Conservation (phyloP, 257 asterid species). For the Leptodermis oblonga region DNA sequence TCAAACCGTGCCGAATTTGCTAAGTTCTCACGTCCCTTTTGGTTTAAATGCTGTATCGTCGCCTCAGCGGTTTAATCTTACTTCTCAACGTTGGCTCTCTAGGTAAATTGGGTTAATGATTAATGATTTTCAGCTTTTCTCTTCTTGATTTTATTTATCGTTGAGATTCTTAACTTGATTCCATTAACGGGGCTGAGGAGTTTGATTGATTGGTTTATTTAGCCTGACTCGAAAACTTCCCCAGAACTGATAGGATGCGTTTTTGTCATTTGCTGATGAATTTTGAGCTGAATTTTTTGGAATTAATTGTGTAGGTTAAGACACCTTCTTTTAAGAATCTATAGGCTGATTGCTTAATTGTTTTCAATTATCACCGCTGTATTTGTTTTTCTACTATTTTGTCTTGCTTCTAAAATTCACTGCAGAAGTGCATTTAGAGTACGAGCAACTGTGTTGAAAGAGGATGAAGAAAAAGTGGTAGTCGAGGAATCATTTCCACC, state of each 20-base stretch:
- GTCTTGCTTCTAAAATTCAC: conserved; percentile 7
- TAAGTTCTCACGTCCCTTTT: conserved; percentile 23
- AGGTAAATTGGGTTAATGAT: conserved; percentile 35
- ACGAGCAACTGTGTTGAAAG: conserved; percentile 65
- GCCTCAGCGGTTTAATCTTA: conserved; percentile 5
- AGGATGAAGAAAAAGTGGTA: conserved; percentile 64
- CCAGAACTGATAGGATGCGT: too few relatives aligned
- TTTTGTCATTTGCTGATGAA: too few relatives aligned
- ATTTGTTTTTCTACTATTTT: conserved; percentile 5
- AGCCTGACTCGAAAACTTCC: too few relatives aligned
- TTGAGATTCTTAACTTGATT: background rate
- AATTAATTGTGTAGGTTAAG: background rate
- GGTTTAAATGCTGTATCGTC: conserved; percentile 20
- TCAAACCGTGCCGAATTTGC: conserved; percentile 28
- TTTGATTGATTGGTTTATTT: background rate
- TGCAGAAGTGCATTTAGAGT: conserved; percentile 40
- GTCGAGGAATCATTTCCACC: conserved; percentile 68
- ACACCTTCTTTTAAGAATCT: background rate
- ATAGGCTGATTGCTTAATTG: background rate
- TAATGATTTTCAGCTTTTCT: background rate
- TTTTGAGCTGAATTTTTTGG: background rate
- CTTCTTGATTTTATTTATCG: background rate
- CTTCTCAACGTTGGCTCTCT: conserved; percentile 28
- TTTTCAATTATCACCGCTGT: background rate
- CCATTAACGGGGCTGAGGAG: background rate